phyloP scores from a whole-genome alignment of 129 eudicot genomes.

The Pittosporum tobira region DNA sequence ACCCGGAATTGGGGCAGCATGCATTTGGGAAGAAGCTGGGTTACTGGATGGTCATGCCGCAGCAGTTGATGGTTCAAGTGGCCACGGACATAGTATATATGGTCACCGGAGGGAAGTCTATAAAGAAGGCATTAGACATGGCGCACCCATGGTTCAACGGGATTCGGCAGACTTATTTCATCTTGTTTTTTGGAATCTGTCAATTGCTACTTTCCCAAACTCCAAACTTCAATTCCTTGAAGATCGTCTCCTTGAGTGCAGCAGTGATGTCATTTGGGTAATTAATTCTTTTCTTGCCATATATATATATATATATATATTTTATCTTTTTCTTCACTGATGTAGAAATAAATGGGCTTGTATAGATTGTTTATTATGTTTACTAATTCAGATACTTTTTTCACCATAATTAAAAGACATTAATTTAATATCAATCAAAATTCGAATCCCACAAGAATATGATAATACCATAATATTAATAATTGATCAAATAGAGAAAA shows the following conservation, averaged over 20 bases:
- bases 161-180: constrained; percentile 12
- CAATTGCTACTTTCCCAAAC: constrained; percentile 13
- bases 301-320: not conserved
- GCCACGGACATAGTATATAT: constrained; percentile 13
- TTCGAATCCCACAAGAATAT: too few species aligned
- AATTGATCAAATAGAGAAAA: too few species aligned
- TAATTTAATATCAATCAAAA: too few species aligned
- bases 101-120: constrained; percentile 25
- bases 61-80: constrained; percentile 19
- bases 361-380: too few species aligned
- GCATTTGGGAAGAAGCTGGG: constrained; percentile 18
- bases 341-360: too few species aligned
- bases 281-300: not conserved
- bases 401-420: too few species aligned
- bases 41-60: constrained; percentile 19
- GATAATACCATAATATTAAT: too few species aligned
- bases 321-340: not conserved
- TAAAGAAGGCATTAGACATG: constrained; percentile 13
- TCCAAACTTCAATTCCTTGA: constrained; percentile 20
- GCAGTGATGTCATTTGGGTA: constrained; percentile 22
- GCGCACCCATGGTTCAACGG: constrained; percentile 13
- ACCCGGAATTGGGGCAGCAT: constrained; percentile 17
- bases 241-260: constrained; percentile 14
- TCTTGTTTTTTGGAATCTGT: constrained; percentile 5
- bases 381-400: too few species aligned